Conservation (phyloP, 1,284 basidiomycete genomes). For the Cryptococcus sp. region DNA sequence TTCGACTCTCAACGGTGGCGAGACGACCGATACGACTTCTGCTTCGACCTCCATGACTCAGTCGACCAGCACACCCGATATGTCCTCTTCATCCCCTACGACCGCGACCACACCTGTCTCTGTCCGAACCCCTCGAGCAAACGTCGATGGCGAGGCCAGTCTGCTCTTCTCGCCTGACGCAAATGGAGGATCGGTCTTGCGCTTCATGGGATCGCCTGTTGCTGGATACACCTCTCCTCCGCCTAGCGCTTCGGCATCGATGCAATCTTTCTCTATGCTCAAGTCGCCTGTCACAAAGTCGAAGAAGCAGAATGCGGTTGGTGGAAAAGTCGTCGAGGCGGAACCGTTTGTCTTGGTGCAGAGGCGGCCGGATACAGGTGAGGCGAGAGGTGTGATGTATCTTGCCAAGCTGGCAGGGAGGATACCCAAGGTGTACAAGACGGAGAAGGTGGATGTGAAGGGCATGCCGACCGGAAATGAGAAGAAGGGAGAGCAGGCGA, state of each 20-base stretch:
- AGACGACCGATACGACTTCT: neutral
- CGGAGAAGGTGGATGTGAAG: slow-evolving; percentile 9
- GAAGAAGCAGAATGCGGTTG: neutral
- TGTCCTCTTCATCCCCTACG: neutral
- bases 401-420: slow-evolving; percentile 4
- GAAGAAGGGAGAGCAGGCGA: neutral
- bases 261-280: slow-evolving; percentile 1
- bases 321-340: neutral
- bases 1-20: too few relatives aligned
- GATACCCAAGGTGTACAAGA: slow-evolving; percentile 13
- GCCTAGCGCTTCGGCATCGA: neutral
- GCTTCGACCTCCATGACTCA: neutral
- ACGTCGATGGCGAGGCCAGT: slow-evolving; percentile 2
- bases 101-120: slow-evolving; percentile 12
- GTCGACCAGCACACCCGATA: slow-evolving; percentile 9
- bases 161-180: slow-evolving; percentile 5
- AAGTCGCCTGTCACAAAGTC: neutral
- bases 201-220: slow-evolving; percentile 13
- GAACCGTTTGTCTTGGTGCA: slow-evolving; percentile 13
- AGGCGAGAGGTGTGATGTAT: slow-evolving; percentile 15
- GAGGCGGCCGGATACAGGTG: slow-evolving; percentile 11
- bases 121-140: slow-evolving; percentile 12
- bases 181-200: neutral
- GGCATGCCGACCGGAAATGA: neutral
- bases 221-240: slow-evolving; percentile 9